These are phyloP conservation scores for Coleophoma cylindrospora DNA, from an alignment of 2,329 filamentous ascomycete species.

Conservation along the genomic window DNA sequence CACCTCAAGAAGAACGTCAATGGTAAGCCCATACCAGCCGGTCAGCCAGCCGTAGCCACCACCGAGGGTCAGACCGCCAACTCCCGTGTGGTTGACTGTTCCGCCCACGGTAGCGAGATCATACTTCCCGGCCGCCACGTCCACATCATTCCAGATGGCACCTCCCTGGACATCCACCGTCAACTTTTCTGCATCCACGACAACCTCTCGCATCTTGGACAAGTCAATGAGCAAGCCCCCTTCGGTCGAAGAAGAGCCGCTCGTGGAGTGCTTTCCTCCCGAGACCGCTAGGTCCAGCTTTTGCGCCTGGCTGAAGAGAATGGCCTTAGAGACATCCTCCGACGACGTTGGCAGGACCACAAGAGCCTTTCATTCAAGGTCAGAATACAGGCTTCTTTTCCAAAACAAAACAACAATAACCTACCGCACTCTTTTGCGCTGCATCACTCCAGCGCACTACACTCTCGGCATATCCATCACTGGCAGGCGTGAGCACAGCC, in stretches of 20 bases:
- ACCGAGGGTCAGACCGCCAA: conserved; percentile 16
- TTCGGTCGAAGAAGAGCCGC: conserved; percentile 13
- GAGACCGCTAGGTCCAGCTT: conserved; percentile 11
- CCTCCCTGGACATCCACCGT: conserved; percentile 15
- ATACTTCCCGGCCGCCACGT: conserved; percentile 10
- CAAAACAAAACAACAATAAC: not conserved
- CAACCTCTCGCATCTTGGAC: conserved; percentile 11
- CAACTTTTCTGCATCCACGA: conserved; percentile 8
- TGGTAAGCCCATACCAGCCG: conserved; percentile 25
- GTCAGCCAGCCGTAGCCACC: conserved; percentile 46
- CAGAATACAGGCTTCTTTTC: not conserved
- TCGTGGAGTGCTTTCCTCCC: conserved; percentile 13
- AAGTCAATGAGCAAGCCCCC: conserved; percentile 17
- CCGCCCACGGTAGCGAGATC: conserved; percentile 17
- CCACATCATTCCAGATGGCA: conserved; percentile 17
- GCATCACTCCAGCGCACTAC: conserved; percentile 16
- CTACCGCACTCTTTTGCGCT: conserved; percentile 15
- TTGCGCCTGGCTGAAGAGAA: conserved; percentile 10
- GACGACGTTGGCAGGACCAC: conserved; percentile 9
- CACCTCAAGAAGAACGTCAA: conserved; percentile 12
- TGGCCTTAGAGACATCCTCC: conserved; percentile 10
- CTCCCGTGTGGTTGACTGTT: conserved; percentile 12
- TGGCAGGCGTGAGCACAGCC: conserved; percentile 8
- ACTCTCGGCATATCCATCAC: conserved; percentile 10
- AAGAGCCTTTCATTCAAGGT: conserved; percentile 7